Conservation (phyloP, 2,329 filamentous ascomycete species). For the Ascochyta clinopodiicola region DNA sequence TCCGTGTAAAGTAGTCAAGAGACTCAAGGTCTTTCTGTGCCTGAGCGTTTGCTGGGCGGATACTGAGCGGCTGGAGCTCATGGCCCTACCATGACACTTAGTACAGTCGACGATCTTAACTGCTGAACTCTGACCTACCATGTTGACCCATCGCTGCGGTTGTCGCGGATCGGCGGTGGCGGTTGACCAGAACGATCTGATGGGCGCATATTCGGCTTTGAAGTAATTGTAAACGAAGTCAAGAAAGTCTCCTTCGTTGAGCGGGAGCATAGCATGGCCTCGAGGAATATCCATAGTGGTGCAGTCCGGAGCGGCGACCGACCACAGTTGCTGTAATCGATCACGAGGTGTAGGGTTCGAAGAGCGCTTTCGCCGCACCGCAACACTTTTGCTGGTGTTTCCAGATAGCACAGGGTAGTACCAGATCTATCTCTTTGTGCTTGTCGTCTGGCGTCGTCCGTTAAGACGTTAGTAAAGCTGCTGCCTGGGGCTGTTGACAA, state of each 20-base stretch:
- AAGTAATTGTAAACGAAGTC: conserved; percentile 48
- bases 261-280: conserved; percentile 40
- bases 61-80: conserved; percentile 36
- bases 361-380: neutral
- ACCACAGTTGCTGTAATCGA: neutral
- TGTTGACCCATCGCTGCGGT: conserved; percentile 38
- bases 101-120: neutral
- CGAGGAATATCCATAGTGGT: conserved; percentile 42
- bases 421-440: conserved; percentile 4
- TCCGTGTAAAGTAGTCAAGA: conserved; percentile 41
- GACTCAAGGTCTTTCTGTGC: conserved; percentile 47
- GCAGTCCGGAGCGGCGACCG: neutral
- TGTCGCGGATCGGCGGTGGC: conserved; percentile 43
- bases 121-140: conserved; percentile 17
- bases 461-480: conserved; percentile 31
- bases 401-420: neutral
- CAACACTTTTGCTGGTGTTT: neutral
- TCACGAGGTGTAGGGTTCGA: neutral
- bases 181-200: conserved; percentile 46
- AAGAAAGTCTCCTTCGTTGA: conserved; percentile 42
- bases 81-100: conserved; percentile 25
- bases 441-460: neutral
- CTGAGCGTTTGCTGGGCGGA: conserved; percentile 46
- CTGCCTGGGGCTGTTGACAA: conserved; percentile 35
- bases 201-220: conserved; percentile 48